These are phyloP conservation scores for Vinca major DNA, from an alignment of 305 asterid genomes.

Conservation along the genomic window DNA sequence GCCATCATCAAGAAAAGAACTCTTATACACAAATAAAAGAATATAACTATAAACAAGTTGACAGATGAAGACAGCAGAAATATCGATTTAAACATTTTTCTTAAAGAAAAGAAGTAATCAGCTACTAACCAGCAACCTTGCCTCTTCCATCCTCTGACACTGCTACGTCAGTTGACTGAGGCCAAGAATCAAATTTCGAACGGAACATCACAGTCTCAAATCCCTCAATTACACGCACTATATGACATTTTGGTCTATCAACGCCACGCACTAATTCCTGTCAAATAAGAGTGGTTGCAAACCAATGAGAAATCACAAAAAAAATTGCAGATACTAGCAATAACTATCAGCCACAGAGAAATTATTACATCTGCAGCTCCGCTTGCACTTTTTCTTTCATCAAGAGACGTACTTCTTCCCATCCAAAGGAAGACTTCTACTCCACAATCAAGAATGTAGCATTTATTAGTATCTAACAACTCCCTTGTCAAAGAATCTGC, in stretches of 20 bases:
- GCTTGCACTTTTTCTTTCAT: slow-evolving; percentile 71
- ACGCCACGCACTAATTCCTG: slow-evolving; percentile 58
- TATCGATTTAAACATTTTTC: background rate
- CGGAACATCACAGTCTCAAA: slow-evolving; percentile 81
- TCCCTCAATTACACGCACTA: slow-evolving; percentile 78
- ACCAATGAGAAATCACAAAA: slow-evolving; percentile 17
- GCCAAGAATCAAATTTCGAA: slow-evolving; percentile 86
- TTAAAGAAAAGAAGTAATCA: slow-evolving; percentile 4
- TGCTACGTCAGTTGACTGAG: slow-evolving; percentile 51
- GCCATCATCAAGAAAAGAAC: slow-evolving; percentile 16
- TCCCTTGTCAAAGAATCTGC: slow-evolving; percentile 65
- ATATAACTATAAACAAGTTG: background rate
- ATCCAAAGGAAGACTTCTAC: slow-evolving; percentile 83
- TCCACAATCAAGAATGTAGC: slow-evolving; percentile 86
- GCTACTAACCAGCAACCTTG: slow-evolving; percentile 86
- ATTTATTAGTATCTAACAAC: slow-evolving; percentile 58
- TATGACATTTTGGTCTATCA: slow-evolving; percentile 52
- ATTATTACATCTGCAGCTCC: slow-evolving; percentile 68
- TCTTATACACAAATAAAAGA: slow-evolving; percentile 9
- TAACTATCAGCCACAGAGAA: slow-evolving; percentile 17
- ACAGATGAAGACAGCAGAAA: background rate
- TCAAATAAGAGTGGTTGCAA: slow-evolving; percentile 18
- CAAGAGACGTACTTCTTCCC: slow-evolving; percentile 80
- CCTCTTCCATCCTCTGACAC: slow-evolving; percentile 82
- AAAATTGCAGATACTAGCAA: slow-evolving; percentile 16